Base-by-base conservation (phyloP, 441 rosid genomes). In the Cnidoscolus chayamansa region DNA sequence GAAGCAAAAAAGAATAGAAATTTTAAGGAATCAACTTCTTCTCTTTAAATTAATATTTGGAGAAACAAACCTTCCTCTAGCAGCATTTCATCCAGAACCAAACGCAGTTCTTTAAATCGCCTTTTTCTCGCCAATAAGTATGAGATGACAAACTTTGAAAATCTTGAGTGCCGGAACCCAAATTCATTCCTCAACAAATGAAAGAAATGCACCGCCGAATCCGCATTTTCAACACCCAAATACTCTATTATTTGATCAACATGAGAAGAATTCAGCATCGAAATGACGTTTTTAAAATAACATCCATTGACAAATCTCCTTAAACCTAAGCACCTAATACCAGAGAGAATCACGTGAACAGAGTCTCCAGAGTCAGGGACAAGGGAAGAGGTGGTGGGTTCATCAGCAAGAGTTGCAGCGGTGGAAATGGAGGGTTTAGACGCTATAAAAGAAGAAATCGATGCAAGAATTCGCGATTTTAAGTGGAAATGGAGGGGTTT, bases 151-250 rank as follows among this genome's bases (percentile, higher is more conserved):
- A 92, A 72, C 72, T 77, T 72, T 1, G 91, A 88, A 37, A 79
- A 69, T 31, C 67, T 77, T 9, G 94, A 89, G 73, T 88, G 97
- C 8, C 70, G 86, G 75, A 86, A 88, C 67, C 84, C 79, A 63
- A 76, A 86, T 71, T 80, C 79, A 68, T 80, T 83, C 78, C 67
- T 89, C 84, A 89, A 59, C 72, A 76, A 84, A 62, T 79, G 60
- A 78, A 80, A 89, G 82, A 89, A 89, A 75, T 72, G 75, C 56
- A 84, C 78, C 0, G 86, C 86, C 67, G 70, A 83, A 76, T 84
- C 89, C 32, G 88, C 74, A 74, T 79, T 78, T 58, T 80, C 81
- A 45, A 16, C 31, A 75, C 77, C 82, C 86, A 92, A 37, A 72
- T 20, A 72, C 66, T 64, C 53, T 49, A 92, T 78, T 11, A 87